A percentile compares a stretch with the other conserved stretches of the same genome.
Conservation (phyloP, 225 moss, liverwort and hornwort genomes). For the Marchantia polymorpha region DNA sequence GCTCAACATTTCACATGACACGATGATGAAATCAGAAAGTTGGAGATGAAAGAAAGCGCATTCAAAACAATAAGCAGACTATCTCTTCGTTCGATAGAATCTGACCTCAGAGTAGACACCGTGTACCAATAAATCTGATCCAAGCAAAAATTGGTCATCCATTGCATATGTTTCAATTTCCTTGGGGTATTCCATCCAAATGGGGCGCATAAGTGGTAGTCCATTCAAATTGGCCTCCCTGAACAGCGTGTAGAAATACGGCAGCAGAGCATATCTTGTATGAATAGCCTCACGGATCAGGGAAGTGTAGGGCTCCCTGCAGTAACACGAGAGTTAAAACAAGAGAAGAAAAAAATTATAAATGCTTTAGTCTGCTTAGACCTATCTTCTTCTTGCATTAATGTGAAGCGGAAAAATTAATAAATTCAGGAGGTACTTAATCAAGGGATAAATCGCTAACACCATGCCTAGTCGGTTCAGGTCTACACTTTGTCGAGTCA, state of each 20-base stretch:
- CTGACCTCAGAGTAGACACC: constrained; percentile 83
- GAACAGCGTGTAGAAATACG: constrained; percentile 89
- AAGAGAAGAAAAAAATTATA: neutral
- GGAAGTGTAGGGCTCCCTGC: constrained; percentile 92
- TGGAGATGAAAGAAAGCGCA: neutral
- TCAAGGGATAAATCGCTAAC: too few species aligned
- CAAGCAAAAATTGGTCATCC: constrained; percentile 87
- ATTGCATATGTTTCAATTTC: constrained; percentile 59
- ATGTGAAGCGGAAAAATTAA: neutral
- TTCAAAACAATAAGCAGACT: neutral
- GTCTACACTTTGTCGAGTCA: neutral
- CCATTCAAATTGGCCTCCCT: constrained; percentile 82
- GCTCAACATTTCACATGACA: neutral
- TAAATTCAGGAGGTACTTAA: neutral
- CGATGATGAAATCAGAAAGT: neutral
- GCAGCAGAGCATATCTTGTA: constrained; percentile 85
- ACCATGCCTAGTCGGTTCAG: too few species aligned
- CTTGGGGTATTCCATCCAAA: constrained; percentile 94
- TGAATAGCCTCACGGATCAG: constrained; percentile 80
- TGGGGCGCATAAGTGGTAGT: constrained; percentile 82
- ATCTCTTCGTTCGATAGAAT: neutral
- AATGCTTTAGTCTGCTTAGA: neutral
- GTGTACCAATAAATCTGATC: constrained; percentile 80
- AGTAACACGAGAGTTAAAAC: neutral
- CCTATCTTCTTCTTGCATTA: neutral